Base-by-base conservation (phyloP, 75 land plant species). In the Pseudotsuga menziesii region DNA sequence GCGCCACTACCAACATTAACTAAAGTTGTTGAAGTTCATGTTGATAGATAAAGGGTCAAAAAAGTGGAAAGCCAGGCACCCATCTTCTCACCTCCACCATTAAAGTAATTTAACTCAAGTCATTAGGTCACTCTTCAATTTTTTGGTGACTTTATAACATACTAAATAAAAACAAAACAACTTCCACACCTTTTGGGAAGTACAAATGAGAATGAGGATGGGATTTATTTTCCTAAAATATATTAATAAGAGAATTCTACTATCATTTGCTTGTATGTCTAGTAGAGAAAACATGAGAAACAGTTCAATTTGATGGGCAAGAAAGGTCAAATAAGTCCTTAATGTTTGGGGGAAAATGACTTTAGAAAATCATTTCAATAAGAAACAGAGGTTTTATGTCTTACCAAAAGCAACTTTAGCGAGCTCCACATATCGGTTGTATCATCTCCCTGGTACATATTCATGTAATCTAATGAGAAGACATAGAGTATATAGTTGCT, bases 401-500 rank as follows among this genome's bases (percentile, higher is more conserved):
- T 79, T 80, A 92, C 98, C 98, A 84, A 96, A 96, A 5, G 93
- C 79, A 11, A 82, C 88, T 55, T 70, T 80, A 3, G 84, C 83
- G 1, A 96, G 87, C 14, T 90, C 85, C 25, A 89, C 44, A 69
- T 94, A 96, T 75, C 94, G 62, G 76, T 89, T 83, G 79, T 87
- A 88, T 0, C 98, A 90, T 56, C 83, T 82, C 0, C 98, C 97
- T 1, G 90, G 90, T 2, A 78, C 77, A 13, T 91, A 81, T 89
- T 96, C 98, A 78, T 96, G 98, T 4, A 96, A 89, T 75, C 84
- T 84, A 2, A 86, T 87, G 6, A 96, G 83, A 11, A 93, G 57
- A 84, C 90, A 91, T 7, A 87, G 60, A 12, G 98, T 96, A 80
- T 96, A 96, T 44, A 92, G 89, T 82, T 96, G 98, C 98, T 97